Evolutionary conservation across 768 basidiomycete species (phyloP).

Genomic region (Paxillus ammoniavirescens): DNA sequence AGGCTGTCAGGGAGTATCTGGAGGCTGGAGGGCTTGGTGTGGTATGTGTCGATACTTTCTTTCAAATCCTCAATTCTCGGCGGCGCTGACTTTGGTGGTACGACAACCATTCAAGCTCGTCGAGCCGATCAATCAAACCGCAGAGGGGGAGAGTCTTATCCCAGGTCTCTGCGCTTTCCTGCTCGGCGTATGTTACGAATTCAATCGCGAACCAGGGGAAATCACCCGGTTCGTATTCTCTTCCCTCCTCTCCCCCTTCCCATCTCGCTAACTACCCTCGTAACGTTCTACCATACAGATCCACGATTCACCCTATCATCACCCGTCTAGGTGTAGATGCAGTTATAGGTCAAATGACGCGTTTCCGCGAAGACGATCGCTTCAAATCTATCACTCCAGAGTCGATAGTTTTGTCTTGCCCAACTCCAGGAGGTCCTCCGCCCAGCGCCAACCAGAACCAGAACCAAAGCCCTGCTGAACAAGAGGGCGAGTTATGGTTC

Average conservation of each 20-base stretch:
- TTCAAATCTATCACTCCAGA: constrained; percentile 92
- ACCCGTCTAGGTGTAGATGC: constrained; percentile 88
- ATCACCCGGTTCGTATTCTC: constrained; percentile 71
- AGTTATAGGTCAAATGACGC: constrained; percentile 81
- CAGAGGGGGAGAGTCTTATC: constrained; percentile 81
- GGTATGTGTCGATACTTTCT: constrained; percentile 48
- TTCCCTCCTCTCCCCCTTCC: background rate
- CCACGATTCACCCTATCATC: constrained; percentile 87
- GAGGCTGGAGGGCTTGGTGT: constrained; percentile 88
- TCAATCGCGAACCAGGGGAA: constrained; percentile 92
- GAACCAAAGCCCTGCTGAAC: constrained; percentile 30
- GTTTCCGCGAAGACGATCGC: constrained; percentile 87
- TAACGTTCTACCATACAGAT: constrained; percentile 39
- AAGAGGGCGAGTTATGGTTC: constrained; percentile 91
- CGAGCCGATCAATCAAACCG: constrained; percentile 89
- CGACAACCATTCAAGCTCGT: constrained; percentile 60
- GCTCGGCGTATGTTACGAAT: constrained; percentile 94
- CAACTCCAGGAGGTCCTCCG: constrained; percentile 22
- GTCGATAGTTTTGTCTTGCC: constrained; percentile 62
- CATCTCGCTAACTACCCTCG: background rate
- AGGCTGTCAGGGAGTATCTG: constrained; percentile 84
- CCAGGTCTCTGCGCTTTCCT: constrained; percentile 91
- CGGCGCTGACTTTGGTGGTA: background rate
- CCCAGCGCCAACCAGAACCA: background rate
- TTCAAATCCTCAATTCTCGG: background rate